Evolutionary conservation across 768 basidiomycete species (phyloP).

Genomic region (Cubamyces sp.): DNA sequence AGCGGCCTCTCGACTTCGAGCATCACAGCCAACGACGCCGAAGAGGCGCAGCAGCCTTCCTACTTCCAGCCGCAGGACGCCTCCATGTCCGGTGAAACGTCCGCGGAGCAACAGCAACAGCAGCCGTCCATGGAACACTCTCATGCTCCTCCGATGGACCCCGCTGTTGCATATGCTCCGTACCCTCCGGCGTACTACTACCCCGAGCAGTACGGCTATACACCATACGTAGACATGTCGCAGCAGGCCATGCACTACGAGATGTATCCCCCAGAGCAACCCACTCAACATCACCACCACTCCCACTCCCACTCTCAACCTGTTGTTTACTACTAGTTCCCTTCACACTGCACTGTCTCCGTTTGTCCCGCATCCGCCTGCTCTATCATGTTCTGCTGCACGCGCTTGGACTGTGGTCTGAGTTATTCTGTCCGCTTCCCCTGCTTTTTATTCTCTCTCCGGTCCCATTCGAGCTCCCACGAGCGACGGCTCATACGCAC

Average conservation of each 20-base stretch:
- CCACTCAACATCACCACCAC: slow-evolving; percentile 44
- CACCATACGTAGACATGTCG: slow-evolving; percentile 69
- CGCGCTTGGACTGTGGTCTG: slow-evolving; percentile 18
- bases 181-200: slow-evolving; percentile 74
- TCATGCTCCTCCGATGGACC: slow-evolving; percentile 36
- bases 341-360: slow-evolving; percentile 18
- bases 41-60: slow-evolving; percentile 4
- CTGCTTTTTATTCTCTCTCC: slow-evolving; percentile 1
- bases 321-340: slow-evolving; percentile 60
- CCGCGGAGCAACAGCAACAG: slow-evolving; percentile 32
- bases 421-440: neutral
- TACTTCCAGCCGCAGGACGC: slow-evolving; percentile 8
- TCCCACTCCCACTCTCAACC: slow-evolving; percentile 29
- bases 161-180: slow-evolving; percentile 58
- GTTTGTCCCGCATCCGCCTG: slow-evolving; percentile 20
- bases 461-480: neutral
- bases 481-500: neutral
- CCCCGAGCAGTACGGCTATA: slow-evolving; percentile 69
- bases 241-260: slow-evolving; percentile 70
- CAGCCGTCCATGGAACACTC: slow-evolving; percentile 21
- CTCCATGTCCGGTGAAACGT: neutral
- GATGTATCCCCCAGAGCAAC: slow-evolving; percentile 56
- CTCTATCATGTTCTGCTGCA: slow-evolving; percentile 34
- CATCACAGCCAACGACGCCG: slow-evolving; percentile 6
- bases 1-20: slow-evolving; percentile 38